Base-by-base conservation (phyloP, 2,329 filamentous ascomycete genomes). In the Alternaria atra region DNA sequence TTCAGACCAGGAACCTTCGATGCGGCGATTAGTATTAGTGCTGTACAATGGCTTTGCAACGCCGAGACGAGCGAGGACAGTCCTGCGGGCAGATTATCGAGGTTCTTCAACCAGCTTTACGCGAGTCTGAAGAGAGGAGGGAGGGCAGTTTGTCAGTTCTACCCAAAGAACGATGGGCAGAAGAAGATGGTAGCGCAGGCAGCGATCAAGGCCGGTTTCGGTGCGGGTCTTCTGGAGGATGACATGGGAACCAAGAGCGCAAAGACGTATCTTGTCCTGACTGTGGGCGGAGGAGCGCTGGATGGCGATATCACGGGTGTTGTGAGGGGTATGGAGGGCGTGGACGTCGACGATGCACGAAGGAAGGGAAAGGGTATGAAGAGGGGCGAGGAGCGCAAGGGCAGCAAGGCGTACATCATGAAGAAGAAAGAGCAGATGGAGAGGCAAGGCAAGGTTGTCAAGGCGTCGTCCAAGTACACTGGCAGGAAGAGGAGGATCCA, bases 21-120 rank as follows among this genome's bases (percentile, higher is more conserved):
- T 77, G 95, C 94, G 0, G 95, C 95, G 23, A 93, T 99, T 71
- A 93, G 90, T 73, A 98, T 99, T 76, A 93, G 89, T 69, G 95
- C 95, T 0, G 91, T 99, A n/a, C 95, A 99, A 80, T 99, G 95
- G 95, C 85, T 99, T 30, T 99, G 95, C 80, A 98, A 97, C 79
- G 95, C 94, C 40, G 95, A 98, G 79, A 91, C 87, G 61, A 92
- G 88, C 74, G 93, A 96, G 51, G 94, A 95, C 0, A 91, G 87
- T 1, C 91, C 93, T 1, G 87, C 91, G 29, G 92, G 91, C 0
- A 84, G 95, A 6, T 80, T 99, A 27, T 86, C 87, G 5, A 85
- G 94, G 44, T 99, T 99, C 76, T 99, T 99, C 79, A 93, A 96
- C 72, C 93, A 93, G 0, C 81, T 99, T 2, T 99, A 98, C 80